These are phyloP conservation scores for Penicillium soppii DNA, from an alignment of 495 filamentous ascomycete species.

Conservation along the genomic window DNA sequence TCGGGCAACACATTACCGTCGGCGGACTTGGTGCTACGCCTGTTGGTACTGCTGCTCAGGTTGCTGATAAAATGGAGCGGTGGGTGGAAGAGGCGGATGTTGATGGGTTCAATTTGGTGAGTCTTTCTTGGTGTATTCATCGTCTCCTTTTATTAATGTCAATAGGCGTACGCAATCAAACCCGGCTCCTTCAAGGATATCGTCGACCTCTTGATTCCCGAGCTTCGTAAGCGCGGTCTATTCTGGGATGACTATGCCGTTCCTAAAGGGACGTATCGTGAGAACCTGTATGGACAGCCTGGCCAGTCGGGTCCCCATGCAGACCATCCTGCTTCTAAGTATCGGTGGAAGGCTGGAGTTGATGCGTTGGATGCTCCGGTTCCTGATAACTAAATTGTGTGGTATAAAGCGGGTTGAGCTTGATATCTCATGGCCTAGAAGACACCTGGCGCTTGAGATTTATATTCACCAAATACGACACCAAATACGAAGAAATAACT, in stretches of 20 bases:
- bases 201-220: slow-evolving; percentile 49
- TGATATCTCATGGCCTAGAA: too few relatives aligned
- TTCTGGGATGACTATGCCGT: slow-evolving; percentile 51
- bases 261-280: slow-evolving; percentile 46
- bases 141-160: neutral
- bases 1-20: slow-evolving; percentile 62
- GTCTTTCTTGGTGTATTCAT: slow-evolving; percentile 12
- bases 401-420: neutral
- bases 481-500: too few relatives aligned
- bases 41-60: slow-evolving; percentile 55
- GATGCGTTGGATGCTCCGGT: slow-evolving; percentile 25
- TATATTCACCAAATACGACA: too few relatives aligned
- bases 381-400: slow-evolving; percentile 14
- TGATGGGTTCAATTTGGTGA: slow-evolving; percentile 62
- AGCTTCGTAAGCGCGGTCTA: slow-evolving; percentile 45
- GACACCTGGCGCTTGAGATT: too few relatives aligned
- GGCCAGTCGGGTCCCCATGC: slow-evolving; percentile 45
- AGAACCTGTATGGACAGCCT: slow-evolving; percentile 39
- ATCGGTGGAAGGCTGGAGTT: slow-evolving; percentile 50
- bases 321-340: slow-evolving; percentile 51
- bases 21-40: slow-evolving; percentile 56
- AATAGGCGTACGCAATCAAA: slow-evolving; percentile 56
- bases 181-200: slow-evolving; percentile 64
- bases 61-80: slow-evolving; percentile 60
- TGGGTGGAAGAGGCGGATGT: slow-evolving; percentile 63